Percentiles rank a stretch among this genome's conserved stretches.
phyloP scores from a whole-genome alignment of 2,329 filamentous ascomycete species.

The Dothideomycetes sp. region DNA sequence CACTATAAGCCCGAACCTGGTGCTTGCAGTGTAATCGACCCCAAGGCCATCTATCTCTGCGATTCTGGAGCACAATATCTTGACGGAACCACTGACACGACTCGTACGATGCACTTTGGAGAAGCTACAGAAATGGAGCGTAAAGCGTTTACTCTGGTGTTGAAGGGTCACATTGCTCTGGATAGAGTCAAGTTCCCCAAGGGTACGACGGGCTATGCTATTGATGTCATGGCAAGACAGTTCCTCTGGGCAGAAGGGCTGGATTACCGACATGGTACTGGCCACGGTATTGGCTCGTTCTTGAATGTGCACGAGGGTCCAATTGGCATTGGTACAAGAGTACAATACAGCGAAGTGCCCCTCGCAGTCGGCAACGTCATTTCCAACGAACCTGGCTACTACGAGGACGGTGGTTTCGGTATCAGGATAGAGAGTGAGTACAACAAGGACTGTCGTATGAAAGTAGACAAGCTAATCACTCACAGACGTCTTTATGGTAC shows the following conservation, averaged over 20 bases:
- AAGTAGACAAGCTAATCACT: slow-evolving; percentile 12
- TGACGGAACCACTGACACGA: slow-evolving; percentile 94
- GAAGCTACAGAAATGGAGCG: slow-evolving; percentile 73
- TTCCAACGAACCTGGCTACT: slow-evolving; percentile 91
- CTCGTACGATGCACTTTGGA: slow-evolving; percentile 85
- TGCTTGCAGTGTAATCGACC: slow-evolving; percentile 74
- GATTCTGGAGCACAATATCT: slow-evolving; percentile 95
- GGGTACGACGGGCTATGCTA: slow-evolving; percentile 84
- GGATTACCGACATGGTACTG: slow-evolving; percentile 93
- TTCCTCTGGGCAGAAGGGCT: slow-evolving; percentile 87
- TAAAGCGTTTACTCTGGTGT: slow-evolving; percentile 83
- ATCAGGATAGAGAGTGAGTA: slow-evolving; percentile 77
- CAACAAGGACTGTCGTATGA: background rate
- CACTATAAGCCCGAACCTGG: slow-evolving; percentile 87
- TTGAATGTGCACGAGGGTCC: slow-evolving; percentile 96
- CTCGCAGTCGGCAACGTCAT: slow-evolving; percentile 88
- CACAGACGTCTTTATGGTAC: slow-evolving; percentile 73
- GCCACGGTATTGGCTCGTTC: slow-evolving; percentile 90
- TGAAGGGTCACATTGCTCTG: slow-evolving; percentile 88
- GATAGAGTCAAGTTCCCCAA: slow-evolving; percentile 86
- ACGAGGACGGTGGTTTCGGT: slow-evolving; percentile 89
- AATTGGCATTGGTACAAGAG: slow-evolving; percentile 86
- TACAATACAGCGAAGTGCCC: slow-evolving; percentile 85
- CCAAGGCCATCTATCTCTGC: slow-evolving; percentile 80
- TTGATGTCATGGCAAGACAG: slow-evolving; percentile 82